Percentiles rank a stretch among this genome's conserved stretches.
Evolutionary conservation across 148 eudicot species (phyloP).

Genomic region (Nepenthes gracilis): DNA sequence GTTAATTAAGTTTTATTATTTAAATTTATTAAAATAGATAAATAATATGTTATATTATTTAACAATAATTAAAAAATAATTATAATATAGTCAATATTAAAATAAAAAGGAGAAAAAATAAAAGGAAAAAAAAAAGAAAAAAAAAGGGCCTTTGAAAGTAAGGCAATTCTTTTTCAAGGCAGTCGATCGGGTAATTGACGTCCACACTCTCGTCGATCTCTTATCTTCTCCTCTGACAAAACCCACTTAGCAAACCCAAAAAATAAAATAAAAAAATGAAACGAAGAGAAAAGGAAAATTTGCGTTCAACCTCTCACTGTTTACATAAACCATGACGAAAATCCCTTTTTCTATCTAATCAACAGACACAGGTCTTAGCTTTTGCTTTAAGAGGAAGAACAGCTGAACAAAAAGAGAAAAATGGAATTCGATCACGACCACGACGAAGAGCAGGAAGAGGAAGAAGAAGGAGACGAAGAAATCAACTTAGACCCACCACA

Average conservation of each 20-base stretch:
- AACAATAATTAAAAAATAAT: too few species aligned
- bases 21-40: too few species aligned
- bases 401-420: not conserved
- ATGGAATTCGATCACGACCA: conserved; percentile 60
- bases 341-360: conserved; percentile 7
- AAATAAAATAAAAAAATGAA: not conserved
- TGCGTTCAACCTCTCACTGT: not conserved
- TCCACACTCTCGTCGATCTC: conserved; percentile 46
- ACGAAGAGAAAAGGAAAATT: not conserved
- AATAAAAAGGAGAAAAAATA: too few species aligned
- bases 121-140: too few species aligned
- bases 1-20: too few species aligned
- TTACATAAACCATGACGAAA: conserved; percentile 2
- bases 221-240: conserved; percentile 27
- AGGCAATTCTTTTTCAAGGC: too few species aligned
- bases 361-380: conserved; percentile 9
- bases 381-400: not conserved
- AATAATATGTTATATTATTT: too few species aligned
- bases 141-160: too few species aligned
- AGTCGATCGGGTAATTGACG: conserved; percentile 28
- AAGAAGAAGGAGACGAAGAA: conserved; percentile 27
- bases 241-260: conserved; percentile 1
- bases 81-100: too few species aligned
- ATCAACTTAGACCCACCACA: conserved; percentile 17
- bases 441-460: conserved; percentile 39